These are phyloP conservation scores for Penicillium thymicola DNA, from an alignment of 2,329 filamentous ascomycete genomes.

Conservation along the genomic window DNA sequence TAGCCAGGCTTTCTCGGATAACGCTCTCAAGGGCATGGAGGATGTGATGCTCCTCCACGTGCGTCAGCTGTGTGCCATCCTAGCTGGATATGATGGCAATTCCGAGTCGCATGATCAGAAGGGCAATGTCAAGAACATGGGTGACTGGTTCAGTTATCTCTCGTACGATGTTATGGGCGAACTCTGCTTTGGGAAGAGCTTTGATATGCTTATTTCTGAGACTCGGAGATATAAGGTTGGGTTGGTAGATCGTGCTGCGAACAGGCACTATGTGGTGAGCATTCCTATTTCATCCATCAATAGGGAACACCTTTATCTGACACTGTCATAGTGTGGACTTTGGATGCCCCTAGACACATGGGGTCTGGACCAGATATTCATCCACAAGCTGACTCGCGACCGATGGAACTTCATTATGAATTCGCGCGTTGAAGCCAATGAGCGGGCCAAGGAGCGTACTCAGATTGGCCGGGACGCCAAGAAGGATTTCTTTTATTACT, in stretches of 20 bases:
- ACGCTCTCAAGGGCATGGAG: conserved; percentile 66
- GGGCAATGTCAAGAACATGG: conserved; percentile 34
- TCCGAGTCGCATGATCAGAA: conserved; percentile 18
- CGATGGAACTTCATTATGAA: conserved; percentile 69
- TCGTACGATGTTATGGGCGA: conserved; percentile 54
- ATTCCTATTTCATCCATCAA: neutral
- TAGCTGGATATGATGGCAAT: conserved; percentile 21
- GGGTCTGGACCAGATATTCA: conserved; percentile 65
- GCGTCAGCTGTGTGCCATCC: conserved; percentile 57
- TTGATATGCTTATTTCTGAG: conserved; percentile 47
- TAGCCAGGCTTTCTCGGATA: conserved; percentile 68
- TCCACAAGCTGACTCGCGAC: conserved; percentile 63
- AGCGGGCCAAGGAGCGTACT: conserved; percentile 56
- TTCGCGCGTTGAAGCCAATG: conserved; percentile 63
- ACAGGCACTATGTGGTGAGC: conserved; percentile 65
- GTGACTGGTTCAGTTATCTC: conserved; percentile 42
- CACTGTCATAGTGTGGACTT: conserved; percentile 58
- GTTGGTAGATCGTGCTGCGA: conserved; percentile 65
- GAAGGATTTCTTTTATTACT: conserved; percentile 73
- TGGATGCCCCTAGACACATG: conserved; percentile 67
- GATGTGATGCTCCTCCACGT: conserved; percentile 64
- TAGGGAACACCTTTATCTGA: neutral
- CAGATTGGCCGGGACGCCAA: conserved; percentile 64
- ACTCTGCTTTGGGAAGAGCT: conserved; percentile 51
- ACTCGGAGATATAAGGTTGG: conserved; percentile 61